These are phyloP conservation scores for Fusarium circinatum DNA, from an alignment of 2,329 filamentous ascomycete genomes.

Conservation along the genomic window DNA sequence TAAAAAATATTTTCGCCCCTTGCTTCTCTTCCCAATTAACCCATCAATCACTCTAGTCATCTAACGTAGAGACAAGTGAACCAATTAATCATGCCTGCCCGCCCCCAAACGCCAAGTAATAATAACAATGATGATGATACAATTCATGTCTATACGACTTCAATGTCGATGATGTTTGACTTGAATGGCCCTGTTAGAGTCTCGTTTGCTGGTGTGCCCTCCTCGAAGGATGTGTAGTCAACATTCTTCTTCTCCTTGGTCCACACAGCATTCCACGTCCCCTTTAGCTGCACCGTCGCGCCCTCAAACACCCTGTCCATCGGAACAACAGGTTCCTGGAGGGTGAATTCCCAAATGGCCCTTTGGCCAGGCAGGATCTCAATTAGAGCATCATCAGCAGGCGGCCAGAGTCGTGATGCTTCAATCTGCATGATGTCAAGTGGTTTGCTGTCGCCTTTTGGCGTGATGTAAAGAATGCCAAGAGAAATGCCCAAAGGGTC, in stretches of 20 bases:
- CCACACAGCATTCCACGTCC: slow-evolving; percentile 52
- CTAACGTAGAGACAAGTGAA: background rate
- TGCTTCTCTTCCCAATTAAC: slow-evolving; percentile 13
- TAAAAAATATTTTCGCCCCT: background rate
- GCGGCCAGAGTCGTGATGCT: slow-evolving; percentile 55
- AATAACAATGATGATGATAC: background rate
- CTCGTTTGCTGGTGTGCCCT: slow-evolving; percentile 29
- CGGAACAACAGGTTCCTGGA: slow-evolving; percentile 52
- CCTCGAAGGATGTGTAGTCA: slow-evolving; percentile 29
- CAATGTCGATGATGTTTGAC: slow-evolving; percentile 36
- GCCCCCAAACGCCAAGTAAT: slow-evolving; percentile 2
- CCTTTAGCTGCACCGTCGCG: slow-evolving; percentile 49
- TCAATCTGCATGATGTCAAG: slow-evolving; percentile 52
- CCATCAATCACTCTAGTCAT: background rate
- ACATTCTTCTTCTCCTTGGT: slow-evolving; percentile 38
- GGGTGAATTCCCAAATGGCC: slow-evolving; percentile 48
- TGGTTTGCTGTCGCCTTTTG: slow-evolving; percentile 46
- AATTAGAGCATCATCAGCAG: slow-evolving; percentile 51
- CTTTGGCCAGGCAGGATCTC: slow-evolving; percentile 53
- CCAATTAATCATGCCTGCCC: background rate
- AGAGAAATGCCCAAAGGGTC: slow-evolving; percentile 55
- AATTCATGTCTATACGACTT: slow-evolving; percentile 4
- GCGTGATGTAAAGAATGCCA: slow-evolving; percentile 54
- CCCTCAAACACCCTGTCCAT: slow-evolving; percentile 47
- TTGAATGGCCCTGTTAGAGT: slow-evolving; percentile 36